Evolutionary conservation across 2,329 filamentous ascomycete species (phyloP), one percentile per base, ranked within the genome.

Genomic region (Apiospora pterosperma): DNA sequence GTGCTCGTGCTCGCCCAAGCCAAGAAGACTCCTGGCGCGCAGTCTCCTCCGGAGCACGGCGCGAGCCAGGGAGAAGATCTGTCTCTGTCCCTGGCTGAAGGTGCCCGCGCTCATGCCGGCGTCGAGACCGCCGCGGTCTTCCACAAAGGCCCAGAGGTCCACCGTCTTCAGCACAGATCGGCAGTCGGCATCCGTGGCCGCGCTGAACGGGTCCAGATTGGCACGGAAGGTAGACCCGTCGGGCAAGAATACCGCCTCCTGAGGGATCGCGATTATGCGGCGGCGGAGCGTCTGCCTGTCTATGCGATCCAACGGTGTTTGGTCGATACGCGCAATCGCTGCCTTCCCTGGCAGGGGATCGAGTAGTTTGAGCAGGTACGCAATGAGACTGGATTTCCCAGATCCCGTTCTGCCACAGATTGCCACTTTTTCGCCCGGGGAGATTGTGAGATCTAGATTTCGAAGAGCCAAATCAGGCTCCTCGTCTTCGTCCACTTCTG

Each of bases 1-100:
- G n/a, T n/a, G n/a, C n/a, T n/a, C 41, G 21, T 11, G 11, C 21
- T 28, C 64, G 1, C 65, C 67, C 23, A 7, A 14, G 1, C 64
- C 67, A 36, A 67, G 42, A 5, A 72, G 66, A 14, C 66, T 67
- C 5, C 69, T 67, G 16, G 69, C 67, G 8, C 71, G 69, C 5
- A 72, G 39, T 0, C 71, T 68, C 34, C 73, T 67, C 31, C 74
- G 64, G 8, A 76, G 66, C 2, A 75, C 63, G 2, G 73, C 72
- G 7, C 73, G 70, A 0, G 65, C 68, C 0, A 74, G 71, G 6
- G 69, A 70, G 55, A 75, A 69, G 12, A 75, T 69, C 62, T 76
- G 72, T 21, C 66, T 58, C 70, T 88, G 85, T 1, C 85, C 86
- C 65, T 81, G 80, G n/a, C 79, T 82, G 5, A 84, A 71, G 64